Percentiles rank a stretch among this genome's conserved stretches.
phyloP scores from a whole-genome alignment of 495 filamentous ascomycete species.

The Bacidia rubella region DNA sequence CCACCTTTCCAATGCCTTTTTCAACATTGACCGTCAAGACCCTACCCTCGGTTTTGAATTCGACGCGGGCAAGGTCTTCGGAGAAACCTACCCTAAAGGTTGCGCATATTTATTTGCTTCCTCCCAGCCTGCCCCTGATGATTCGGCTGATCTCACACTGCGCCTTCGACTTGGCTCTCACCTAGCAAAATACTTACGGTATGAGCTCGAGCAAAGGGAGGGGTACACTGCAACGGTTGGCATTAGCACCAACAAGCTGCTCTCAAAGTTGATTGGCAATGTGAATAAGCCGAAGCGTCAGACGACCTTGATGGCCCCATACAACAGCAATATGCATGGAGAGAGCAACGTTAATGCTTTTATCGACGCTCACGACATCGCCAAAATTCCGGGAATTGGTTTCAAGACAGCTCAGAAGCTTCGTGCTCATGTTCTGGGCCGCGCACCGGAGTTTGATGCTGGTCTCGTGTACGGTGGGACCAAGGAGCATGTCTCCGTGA shows the following conservation, averaged over 20 bases:
- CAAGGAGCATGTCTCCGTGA: slow-evolving; percentile 47
- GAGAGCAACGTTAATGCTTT: slow-evolving; percentile 46
- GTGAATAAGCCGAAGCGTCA: slow-evolving; percentile 76
- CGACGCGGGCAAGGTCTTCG: slow-evolving; percentile 50
- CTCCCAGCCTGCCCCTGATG: slow-evolving; percentile 2
- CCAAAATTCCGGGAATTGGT: slow-evolving; percentile 77
- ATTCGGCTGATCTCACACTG: slow-evolving; percentile 25
- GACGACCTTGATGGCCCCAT: slow-evolving; percentile 64
- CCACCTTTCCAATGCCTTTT: slow-evolving; percentile 56
- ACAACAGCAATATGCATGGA: slow-evolving; percentile 18
- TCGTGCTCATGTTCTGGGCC: slow-evolving; percentile 43
- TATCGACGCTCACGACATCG: slow-evolving; percentile 62
- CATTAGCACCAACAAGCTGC: slow-evolving; percentile 69
- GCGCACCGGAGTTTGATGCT: slow-evolving; percentile 26
- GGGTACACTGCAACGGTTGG: slow-evolving; percentile 83
- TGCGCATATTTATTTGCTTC: slow-evolving; percentile 9
- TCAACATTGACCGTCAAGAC: slow-evolving; percentile 60
- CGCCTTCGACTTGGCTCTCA: slow-evolving; percentile 60
- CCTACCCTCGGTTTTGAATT: slow-evolving; percentile 69
- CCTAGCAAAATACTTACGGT: slow-evolving; percentile 56
- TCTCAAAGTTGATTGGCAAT: slow-evolving; percentile 75
- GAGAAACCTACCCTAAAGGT: slow-evolving; percentile 40
- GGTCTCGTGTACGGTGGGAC: slow-evolving; percentile 31
- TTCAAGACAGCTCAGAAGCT: slow-evolving; percentile 62
- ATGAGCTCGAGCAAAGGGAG: slow-evolving; percentile 57